These are phyloP conservation scores for Aspergillus novofumigatus DNA, from an alignment of 2,329 filamentous ascomycete species.

Conservation along the genomic window DNA sequence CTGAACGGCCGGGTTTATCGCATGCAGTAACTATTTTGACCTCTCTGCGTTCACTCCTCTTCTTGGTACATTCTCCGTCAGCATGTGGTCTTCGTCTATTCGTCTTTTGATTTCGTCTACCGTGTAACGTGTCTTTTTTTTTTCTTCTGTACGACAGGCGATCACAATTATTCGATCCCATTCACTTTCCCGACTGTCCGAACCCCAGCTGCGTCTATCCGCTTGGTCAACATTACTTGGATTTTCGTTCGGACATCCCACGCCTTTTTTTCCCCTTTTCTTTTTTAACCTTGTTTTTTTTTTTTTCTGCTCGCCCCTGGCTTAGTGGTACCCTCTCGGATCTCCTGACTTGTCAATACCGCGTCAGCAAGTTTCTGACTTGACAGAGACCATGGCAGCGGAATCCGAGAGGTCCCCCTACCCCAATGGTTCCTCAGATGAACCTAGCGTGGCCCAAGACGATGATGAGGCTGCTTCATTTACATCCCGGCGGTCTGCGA, in stretches of 20 bases:
- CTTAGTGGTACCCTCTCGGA: constrained; percentile 30
- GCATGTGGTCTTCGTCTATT: constrained; percentile 36
- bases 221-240: constrained; percentile 17
- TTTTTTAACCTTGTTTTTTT: constrained; percentile 6
- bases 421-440: constrained; percentile 28
- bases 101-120: constrained; percentile 23
- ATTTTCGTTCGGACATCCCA: too few relatives aligned
- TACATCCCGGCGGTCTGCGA: constrained; percentile 24
- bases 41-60: constrained; percentile 1
- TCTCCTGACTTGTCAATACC: constrained; percentile 32
- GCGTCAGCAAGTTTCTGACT: constrained; percentile 25
- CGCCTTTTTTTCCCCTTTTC: background rate
- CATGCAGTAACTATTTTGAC: constrained; percentile 4
- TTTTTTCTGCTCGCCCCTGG: constrained; percentile 16
- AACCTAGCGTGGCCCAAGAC: constrained; percentile 24
- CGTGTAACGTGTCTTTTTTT: constrained; percentile 30
- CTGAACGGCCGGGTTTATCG: constrained; percentile 7
- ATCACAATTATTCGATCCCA: constrained; percentile 10
- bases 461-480: constrained; percentile 24
- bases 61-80: constrained; percentile 9
- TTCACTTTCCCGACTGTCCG: constrained; percentile 12
- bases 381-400: constrained; percentile 30
- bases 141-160: constrained; percentile 24
- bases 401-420: constrained; percentile 36
- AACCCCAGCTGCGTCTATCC: constrained; percentile 14